Evolutionary conservation across 176 grass and related monocot species (phyloP).

Genomic region (Lolium multiflorum): DNA sequence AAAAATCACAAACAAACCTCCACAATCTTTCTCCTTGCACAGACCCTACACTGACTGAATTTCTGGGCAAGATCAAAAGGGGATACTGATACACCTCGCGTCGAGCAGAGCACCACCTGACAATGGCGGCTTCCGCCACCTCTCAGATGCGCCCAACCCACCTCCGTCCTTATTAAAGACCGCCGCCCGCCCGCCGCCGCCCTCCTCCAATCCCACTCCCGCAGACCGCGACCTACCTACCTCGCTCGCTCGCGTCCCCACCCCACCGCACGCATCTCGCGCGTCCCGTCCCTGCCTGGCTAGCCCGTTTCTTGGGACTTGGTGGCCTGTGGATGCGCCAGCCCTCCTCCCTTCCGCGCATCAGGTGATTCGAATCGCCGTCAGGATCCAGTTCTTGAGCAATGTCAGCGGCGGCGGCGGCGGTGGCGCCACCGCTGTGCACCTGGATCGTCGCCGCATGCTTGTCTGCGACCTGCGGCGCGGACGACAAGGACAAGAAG

Average conservation of each 20-base stretch:
- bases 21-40: background rate
- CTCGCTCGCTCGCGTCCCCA: slow-evolving; percentile 5
- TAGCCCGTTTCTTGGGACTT: slow-evolving; percentile 11
- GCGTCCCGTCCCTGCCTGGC: slow-evolving; percentile 22
- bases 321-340: slow-evolving; percentile 19
- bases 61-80: background rate
- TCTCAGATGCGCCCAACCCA: slow-evolving; percentile 51
- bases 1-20: slow-evolving; percentile 21
- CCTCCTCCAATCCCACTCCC: background rate
- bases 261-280: slow-evolving; percentile 45
- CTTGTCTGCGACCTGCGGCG: slow-evolving; percentile 69
- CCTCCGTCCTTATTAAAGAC: slow-evolving; percentile 40
- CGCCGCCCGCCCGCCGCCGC: slow-evolving; percentile 2
- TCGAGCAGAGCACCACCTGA: slow-evolving; percentile 56
- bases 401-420: slow-evolving; percentile 44
- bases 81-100: slow-evolving; percentile 7
- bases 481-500: slow-evolving; percentile 39
- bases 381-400: slow-evolving; percentile 44
- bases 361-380: slow-evolving; percentile 16
- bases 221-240: background rate
- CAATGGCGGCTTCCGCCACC: slow-evolving; percentile 58
- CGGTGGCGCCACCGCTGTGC: slow-evolving; percentile 73
- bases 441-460: slow-evolving; percentile 84
- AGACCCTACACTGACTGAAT: background rate
- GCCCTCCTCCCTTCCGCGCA: background rate